Evolutionary conservation across 2,329 filamentous ascomycete species (phyloP).

Genomic region (Chaetomium globosum): DNA sequence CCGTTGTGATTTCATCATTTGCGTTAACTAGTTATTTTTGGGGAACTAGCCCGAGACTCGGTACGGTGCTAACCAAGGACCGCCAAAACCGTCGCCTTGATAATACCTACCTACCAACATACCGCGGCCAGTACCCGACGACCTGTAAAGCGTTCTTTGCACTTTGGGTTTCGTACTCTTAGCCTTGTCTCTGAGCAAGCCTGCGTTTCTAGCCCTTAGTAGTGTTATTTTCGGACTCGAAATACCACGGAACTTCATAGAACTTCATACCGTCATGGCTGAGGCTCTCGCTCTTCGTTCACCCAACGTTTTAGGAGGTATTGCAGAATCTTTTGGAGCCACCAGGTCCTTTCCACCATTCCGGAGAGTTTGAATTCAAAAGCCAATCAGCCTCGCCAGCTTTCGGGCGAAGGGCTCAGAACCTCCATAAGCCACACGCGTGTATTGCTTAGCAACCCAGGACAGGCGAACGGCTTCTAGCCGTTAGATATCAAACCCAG

Average conservation of each 20-base stretch:
- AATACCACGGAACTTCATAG: not conserved
- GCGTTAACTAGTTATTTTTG: not conserved
- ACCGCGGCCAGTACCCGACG: not conserved
- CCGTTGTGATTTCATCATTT: not conserved
- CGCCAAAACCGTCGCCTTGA: not conserved
- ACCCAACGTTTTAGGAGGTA: not conserved
- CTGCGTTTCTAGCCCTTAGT: not conserved
- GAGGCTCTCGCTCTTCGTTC: not conserved
- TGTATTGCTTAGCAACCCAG: not conserved
- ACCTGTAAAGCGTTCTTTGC: not conserved
- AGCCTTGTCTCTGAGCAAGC: not conserved
- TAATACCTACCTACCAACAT: not conserved
- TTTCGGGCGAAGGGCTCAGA: not conserved
- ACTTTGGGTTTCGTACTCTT: not conserved
- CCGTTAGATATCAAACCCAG: not conserved
- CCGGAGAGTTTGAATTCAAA: not conserved
- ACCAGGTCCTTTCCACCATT: not conserved
- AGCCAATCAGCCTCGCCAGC: not conserved
- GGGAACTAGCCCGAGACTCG: not conserved
- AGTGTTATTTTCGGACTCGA: not conserved
- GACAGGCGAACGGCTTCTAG: not conserved
- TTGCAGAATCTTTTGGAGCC: not conserved
- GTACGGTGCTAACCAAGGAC: not conserved
- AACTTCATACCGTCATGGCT: not conserved
- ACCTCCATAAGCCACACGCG: not conserved